Percentiles rank a stretch among this genome's conserved stretches.
These are phyloP conservation scores for Cutaneotrichosporon sp. DNA, from an alignment of 1,284 basidiomycete species.

Conservation along the genomic window DNA sequence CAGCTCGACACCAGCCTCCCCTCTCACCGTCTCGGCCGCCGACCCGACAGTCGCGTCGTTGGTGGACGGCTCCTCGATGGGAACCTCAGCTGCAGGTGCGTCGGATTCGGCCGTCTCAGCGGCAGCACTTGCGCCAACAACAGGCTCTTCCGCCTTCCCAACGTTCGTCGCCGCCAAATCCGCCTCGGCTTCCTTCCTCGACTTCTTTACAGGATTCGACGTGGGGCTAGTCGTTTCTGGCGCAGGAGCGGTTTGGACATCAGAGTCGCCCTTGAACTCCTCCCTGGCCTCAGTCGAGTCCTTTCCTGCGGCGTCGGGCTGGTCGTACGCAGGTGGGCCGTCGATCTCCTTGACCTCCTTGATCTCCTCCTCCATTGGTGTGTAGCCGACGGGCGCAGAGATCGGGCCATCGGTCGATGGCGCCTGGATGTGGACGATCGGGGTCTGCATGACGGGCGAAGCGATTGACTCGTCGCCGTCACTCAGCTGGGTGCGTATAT, in stretches of 20 bases:
- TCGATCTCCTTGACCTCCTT: conserved; percentile 4
- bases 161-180: not conserved
- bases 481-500: conserved; percentile 2
- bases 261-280: not conserved
- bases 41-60: no score
- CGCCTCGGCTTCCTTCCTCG: conserved; percentile 13
- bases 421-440: conserved; percentile 26
- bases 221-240: not conserved
- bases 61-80: no score
- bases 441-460: conserved; percentile 16
- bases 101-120: conserved; percentile 1
- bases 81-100: no score
- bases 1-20: no score
- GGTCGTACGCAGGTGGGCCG: not conserved
- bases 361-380: conserved; percentile 11
- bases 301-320: not conserved
- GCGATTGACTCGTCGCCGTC: not conserved
- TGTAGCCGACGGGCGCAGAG: conserved; percentile 23
- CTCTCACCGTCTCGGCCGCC: no score
- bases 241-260: not conserved
- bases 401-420: conserved; percentile 26
- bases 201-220: conserved; percentile 8
- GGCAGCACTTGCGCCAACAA: conserved; percentile 9
- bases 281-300: conserved; percentile 11
- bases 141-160: conserved; percentile 15